Conservation (phyloP, 768 basidiomycete species). For the Boletus rubescentipes region DNA sequence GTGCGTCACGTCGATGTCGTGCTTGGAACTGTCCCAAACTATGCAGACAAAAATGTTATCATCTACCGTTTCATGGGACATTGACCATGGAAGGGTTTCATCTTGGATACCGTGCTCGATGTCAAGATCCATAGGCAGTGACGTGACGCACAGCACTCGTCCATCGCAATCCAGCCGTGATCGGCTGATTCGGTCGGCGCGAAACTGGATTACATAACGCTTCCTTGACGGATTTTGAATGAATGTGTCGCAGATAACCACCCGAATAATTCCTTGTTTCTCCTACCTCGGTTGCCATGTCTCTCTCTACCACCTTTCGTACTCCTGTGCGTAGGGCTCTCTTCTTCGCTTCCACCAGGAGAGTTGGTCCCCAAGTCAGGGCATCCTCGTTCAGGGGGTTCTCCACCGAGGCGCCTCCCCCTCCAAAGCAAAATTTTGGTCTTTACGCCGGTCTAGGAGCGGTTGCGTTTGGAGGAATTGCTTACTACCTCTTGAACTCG, state of each 20-base stretch:
- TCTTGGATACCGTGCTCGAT: too few species aligned
- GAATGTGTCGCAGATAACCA: slow-evolving; percentile 6
- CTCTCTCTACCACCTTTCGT: slow-evolving; percentile 49
- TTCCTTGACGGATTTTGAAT: not conserved
- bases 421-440: slow-evolving; percentile 52
- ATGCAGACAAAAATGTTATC: not conserved
- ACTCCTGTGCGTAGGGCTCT: slow-evolving; percentile 48
- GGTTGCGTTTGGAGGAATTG: slow-evolving; percentile 58
- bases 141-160: slow-evolving; percentile 3
- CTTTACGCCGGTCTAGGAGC: slow-evolving; percentile 64
- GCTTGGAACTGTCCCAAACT: not conserved
- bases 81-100: not conserved
- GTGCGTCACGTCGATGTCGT: not conserved
- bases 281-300: slow-evolving; percentile 42
- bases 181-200: not conserved
- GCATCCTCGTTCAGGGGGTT: slow-evolving; percentile 51
- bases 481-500: slow-evolving; percentile 59
- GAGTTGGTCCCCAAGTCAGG: slow-evolving; percentile 36
- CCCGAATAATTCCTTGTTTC: slow-evolving; percentile 1
- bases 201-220: slow-evolving; percentile 19
- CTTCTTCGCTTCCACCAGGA: slow-evolving; percentile 26
- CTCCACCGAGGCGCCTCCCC: slow-evolving; percentile 48
- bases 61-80: not conserved
- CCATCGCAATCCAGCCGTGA: slow-evolving; percentile 8
- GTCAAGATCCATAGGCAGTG: not conserved